A percentile compares a stretch with the other conserved stretches of the same genome.
phyloP scores from a whole-genome alignment of 2,329 filamentous ascomycete species.

The Stachybotrys chlorohalonatus region DNA sequence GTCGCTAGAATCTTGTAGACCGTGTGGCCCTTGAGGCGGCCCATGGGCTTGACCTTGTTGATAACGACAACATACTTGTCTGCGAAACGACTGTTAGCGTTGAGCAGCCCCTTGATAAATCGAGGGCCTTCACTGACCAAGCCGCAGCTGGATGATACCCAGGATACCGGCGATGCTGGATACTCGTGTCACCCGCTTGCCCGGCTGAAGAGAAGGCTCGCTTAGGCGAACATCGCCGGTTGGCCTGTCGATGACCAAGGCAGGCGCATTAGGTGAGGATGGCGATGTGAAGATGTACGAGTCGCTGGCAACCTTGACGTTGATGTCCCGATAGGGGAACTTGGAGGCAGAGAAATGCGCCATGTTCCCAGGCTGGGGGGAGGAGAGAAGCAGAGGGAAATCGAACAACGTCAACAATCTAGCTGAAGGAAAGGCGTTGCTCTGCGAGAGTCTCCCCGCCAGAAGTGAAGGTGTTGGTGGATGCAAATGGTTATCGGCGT shows the following conservation, averaged over 20 bases:
- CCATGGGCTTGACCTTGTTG: constrained; percentile 86
- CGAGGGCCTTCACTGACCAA: constrained; percentile 51
- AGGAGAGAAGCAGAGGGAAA: constrained; percentile 2
- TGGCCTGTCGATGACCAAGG: constrained; percentile 81
- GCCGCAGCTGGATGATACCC: constrained; percentile 84
- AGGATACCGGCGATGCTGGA: constrained; percentile 93
- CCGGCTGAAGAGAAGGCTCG: constrained; percentile 66
- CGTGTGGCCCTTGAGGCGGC: constrained; percentile 89
- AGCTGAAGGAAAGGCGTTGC: too few relatives aligned
- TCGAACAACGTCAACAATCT: background rate
- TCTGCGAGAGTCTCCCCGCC: background rate
- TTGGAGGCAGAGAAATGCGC: constrained; percentile 24
- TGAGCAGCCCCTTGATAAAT: constrained; percentile 5
- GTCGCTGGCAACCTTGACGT: constrained; percentile 83
- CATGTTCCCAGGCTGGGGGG: constrained; percentile 19
- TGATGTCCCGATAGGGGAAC: constrained; percentile 88
- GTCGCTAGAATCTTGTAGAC: constrained; percentile 88
- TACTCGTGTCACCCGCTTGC: constrained; percentile 63
- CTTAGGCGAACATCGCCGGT: constrained; percentile 83
- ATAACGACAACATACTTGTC: constrained; percentile 97
- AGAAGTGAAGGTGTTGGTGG: background rate
- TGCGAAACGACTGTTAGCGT: constrained; percentile 18
- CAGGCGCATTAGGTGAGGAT: constrained; percentile 80
- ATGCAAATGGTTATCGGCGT: background rate
- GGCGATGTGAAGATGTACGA: constrained; percentile 96